Conservation (phyloP, 1,284 basidiomycete genomes). For the Baeospora myosura region DNA sequence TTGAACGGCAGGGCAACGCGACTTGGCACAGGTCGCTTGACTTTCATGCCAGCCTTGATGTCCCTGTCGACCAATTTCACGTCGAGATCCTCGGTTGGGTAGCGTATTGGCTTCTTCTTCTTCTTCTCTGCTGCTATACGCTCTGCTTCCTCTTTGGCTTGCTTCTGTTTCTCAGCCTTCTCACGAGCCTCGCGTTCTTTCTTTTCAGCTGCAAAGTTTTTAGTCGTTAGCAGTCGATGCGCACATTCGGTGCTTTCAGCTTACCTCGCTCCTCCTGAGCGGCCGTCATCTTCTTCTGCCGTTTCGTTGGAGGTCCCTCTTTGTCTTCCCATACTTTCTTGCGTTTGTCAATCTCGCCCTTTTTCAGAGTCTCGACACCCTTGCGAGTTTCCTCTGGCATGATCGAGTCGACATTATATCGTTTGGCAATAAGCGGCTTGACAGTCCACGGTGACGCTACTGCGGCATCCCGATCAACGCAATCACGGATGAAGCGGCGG, state of each 20-base stretch:
- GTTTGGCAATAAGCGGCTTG: slow-evolving; percentile 74
- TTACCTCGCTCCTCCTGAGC: slow-evolving; percentile 68
- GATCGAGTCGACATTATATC: slow-evolving; percentile 76
- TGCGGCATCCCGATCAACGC: slow-evolving; percentile 83
- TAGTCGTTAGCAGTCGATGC: slow-evolving; percentile 9
- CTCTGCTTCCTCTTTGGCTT: slow-evolving; percentile 65
- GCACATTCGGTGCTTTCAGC: not conserved
- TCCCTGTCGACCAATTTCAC: slow-evolving; percentile 72
- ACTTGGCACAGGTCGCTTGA: slow-evolving; percentile 65
- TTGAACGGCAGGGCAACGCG: slow-evolving; percentile 68
- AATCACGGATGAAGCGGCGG: slow-evolving; percentile 92
- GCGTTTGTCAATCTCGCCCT: slow-evolving; percentile 82
- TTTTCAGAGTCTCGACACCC: slow-evolving; percentile 74
- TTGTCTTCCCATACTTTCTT: slow-evolving; percentile 85
- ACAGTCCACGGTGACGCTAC: slow-evolving; percentile 94
- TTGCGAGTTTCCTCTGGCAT: slow-evolving; percentile 82
- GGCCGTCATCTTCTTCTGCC: slow-evolving; percentile 69
- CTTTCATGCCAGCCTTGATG: slow-evolving; percentile 64
- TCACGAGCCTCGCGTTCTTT: slow-evolving; percentile 62
- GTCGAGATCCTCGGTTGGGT: slow-evolving; percentile 79
- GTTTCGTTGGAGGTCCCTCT: slow-evolving; percentile 70
- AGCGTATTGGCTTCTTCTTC: slow-evolving; percentile 86
- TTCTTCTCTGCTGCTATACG: slow-evolving; percentile 68
- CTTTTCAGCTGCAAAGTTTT: slow-evolving; percentile 43
- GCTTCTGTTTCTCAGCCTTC: slow-evolving; percentile 57